Conservation (phyloP, 2,329 filamentous ascomycete species). For the Ophiostoma montium region DNA sequence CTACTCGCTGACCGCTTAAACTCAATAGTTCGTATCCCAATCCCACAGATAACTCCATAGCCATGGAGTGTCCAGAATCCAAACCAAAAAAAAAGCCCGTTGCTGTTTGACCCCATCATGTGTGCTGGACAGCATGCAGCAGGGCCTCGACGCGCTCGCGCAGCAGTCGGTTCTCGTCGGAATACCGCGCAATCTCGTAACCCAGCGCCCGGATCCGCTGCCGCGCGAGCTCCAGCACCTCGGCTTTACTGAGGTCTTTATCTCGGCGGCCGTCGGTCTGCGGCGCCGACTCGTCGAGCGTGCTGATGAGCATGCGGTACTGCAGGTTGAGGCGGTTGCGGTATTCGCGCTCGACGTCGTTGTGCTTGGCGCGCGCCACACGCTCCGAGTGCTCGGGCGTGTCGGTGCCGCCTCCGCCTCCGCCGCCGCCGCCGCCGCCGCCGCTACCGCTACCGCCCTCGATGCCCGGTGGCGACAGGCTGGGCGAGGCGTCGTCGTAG, state of each 20-base stretch:
- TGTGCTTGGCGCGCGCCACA: conserved; percentile 20
- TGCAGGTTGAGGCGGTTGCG: conserved; percentile 32
- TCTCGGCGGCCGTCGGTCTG: background rate
- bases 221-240: conserved; percentile 31
- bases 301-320: conserved; percentile 28
- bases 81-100: too few species aligned
- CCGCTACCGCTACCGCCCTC: too few species aligned
- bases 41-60: too few species aligned
- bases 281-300: conserved; percentile 23
- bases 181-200: conserved; percentile 22
- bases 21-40: too few species aligned
- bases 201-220: conserved; percentile 27
- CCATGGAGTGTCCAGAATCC: too few species aligned
- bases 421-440: too few species aligned
- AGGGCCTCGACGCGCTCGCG: conserved; percentile 8
- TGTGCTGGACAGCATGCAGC: conserved; percentile 7
- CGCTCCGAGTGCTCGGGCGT: background rate
- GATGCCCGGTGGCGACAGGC: background rate
- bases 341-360: conserved; percentile 35
- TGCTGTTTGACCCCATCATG: background rate
- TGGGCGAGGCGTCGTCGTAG: background rate
- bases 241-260: conserved; percentile 26
- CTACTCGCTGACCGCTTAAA: too few species aligned
- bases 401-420: background rate
- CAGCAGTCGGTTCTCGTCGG: conserved; percentile 8